Evolutionary conservation across 2,329 filamentous ascomycete genomes (phyloP), one percentile per base, ranked within the genome.

Genomic region (Pestalotiopsis sp.): DNA sequence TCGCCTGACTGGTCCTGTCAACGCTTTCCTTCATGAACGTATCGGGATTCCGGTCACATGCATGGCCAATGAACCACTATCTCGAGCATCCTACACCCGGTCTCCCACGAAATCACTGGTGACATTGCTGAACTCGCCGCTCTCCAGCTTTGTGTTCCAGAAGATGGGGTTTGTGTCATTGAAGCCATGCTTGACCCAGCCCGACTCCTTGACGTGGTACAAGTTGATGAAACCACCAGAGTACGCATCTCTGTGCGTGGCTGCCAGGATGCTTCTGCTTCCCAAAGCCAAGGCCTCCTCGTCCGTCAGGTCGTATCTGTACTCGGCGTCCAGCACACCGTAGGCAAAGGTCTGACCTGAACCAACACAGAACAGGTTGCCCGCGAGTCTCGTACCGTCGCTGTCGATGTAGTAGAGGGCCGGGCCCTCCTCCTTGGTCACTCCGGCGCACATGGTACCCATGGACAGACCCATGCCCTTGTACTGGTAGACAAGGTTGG

Each of bases 341-440:
- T 99, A 99, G 67, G 96, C 96, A 80, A 99, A 99, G 1, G 96
- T 99, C 87, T 99, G 96, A 78, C 96, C 96, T 64, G 94, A 97
- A 64, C 96, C 96, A 70, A 99, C 96, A 81, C 96, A 99, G 87
- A 99, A 99, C 70, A 99, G 86, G 85, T 99, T 98, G 62, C 96
- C 96, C 22, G 93, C 84, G 68, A 99, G 88, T 66, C 96, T 89
- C 24, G 96, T 98, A 78, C 96, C 96, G 83, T 99, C 96, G 71
- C 91, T 94, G 85, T 99, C 96, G 82, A 99, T 97, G 84, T 99
- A 99, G 89, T 99, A 99, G 69, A 99, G 91, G 55, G 96, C 96
- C 30, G 96, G 96, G 11, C 96, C 96, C 86, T 98, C 95, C 82
- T 95, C 92, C 73, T 93, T 92, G 71, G 96, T 96, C 73, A 99